Base-by-base conservation (phyloP, 495 filamentous ascomycete genomes). In the Neurospora sp. region DNA sequence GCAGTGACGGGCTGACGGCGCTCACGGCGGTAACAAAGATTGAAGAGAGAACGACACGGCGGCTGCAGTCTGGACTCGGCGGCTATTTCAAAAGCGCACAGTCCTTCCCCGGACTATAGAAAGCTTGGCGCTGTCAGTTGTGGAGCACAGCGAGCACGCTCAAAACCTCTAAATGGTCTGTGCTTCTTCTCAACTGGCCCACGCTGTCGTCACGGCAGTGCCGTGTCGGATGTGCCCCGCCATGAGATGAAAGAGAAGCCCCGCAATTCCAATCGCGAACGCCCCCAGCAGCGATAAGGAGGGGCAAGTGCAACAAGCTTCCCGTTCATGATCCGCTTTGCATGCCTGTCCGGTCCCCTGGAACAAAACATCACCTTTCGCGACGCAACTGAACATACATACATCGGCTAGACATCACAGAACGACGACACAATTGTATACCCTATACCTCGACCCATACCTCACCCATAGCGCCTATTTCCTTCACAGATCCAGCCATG, bases 401-500 rank as follows among this genome's bases (percentile, higher is more conserved):
- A 62, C 11, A 62, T 31, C 2, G 4, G 2, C 6, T 7, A 31
- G 23, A 16, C 23, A 16, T n/a, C 44, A 31, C 27, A 35, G 7
- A 11, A 12, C 37, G 37, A 69, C 72, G 37, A 69, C 73, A 38
- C 6, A 72, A 11, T 38, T 35, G n/a, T 12, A 23, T 4, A 54
- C 9, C 60, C 16, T 11, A 38, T 60, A 72, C 27, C 42, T 31
- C n/a, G 23, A 8, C 27, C 37, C 14, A 16, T 38, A 42, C 44
- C 23, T 35, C 12, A n/a, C 16, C 20, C 9, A 54, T 4, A 66
- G 16, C 20, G n/a, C 3, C 20, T 16, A 60, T 27, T 44, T 9
- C 7, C 18, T n/a, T 6, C 42, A 23, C 18, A 31, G 41, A 70
- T 27, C 71, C 12, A 71, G 71, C 42, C 79, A 81, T 81, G 80